Base-by-base conservation (phyloP, 345 rosid genomes). In the Acer campestre region DNA sequence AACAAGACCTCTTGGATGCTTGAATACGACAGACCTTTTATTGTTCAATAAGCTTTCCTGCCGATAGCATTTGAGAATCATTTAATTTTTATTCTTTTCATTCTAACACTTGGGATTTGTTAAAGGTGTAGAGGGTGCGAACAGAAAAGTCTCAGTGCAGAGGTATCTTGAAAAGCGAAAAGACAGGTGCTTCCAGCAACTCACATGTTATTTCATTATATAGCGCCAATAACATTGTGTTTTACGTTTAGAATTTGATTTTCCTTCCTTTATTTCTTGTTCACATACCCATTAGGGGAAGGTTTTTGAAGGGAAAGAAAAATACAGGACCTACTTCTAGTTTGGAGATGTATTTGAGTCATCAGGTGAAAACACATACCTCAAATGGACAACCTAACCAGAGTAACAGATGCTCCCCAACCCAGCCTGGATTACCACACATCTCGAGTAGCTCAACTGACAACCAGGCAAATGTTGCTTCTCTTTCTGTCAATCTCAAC, bases 141-240 rank as follows among this genome's bases (percentile, higher is more conserved):
- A 80, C 86, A 84, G 98, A 77, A 86, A 88, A 83, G 82, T 84
- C 25, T 89, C 84, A 46, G 76, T 91, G 90, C 94, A 88, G 83
- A 89, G 92, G 85, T 94, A 91, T 78, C 88, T 68, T 14, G 94
- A 92, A 68, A 94, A 92, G 89, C 85, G 88, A 18, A 92, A 91
- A 69, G 97, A 92, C 80, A 94, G 98, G 98, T 94, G 61, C n/a
- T 3, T 27, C 25, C 51, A 62, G 46, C 17, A 48, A 77, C 79
- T 70, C 53, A 68, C 73, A 61, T 62, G 35, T 58, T 51, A n/a
- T 58, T 58, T 61, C 40, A 72, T 20, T 67, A 25, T 31, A 64
- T 75, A 3, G 56, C 38, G 10, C 46, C 2, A 12, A 74, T 71
- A 35, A n/a, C 71, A 18, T 66, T 62, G 17, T 64, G 20, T 68